A percentile compares a stretch with the other conserved stretches of the same genome.
Conservation (phyloP, 768 basidiomycete species). For the Boletus sensibilis region DNA sequence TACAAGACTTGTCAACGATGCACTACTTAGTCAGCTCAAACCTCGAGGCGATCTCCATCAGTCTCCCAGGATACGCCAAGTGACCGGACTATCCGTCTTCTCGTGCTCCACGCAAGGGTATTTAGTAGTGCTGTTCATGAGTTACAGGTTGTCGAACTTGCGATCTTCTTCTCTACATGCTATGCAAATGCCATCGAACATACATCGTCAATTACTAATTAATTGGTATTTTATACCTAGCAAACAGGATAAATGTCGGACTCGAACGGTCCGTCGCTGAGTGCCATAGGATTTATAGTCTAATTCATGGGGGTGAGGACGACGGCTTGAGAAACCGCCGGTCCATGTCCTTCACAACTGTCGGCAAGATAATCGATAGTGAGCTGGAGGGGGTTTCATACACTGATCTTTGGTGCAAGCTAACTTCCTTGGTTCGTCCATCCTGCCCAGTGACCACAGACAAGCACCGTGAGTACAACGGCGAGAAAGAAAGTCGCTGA, state of each 20-base stretch:
- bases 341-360: neutral
- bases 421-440: neutral
- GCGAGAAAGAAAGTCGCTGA: neutral
- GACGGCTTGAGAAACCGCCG: neutral
- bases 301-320: neutral
- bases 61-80: neutral
- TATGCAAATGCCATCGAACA: neutral
- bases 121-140: neutral
- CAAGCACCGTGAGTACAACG: neutral
- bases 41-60: neutral
- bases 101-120: no score
- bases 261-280: neutral
- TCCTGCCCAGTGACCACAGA: neutral
- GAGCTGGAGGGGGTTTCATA: neutral
- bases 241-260: neutral
- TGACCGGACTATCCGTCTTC: neutral
- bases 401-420: neutral
- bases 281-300: neutral
- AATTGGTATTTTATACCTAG: neutral
- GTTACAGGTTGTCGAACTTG: neutral
- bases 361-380: neutral
- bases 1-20: neutral
- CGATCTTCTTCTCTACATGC: neutral
- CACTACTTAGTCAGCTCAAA: neutral
- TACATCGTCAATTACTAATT: neutral